Base-by-base conservation (phyloP, 2,329 filamentous ascomycete species). In the Colletotrichum gigasporum region DNA sequence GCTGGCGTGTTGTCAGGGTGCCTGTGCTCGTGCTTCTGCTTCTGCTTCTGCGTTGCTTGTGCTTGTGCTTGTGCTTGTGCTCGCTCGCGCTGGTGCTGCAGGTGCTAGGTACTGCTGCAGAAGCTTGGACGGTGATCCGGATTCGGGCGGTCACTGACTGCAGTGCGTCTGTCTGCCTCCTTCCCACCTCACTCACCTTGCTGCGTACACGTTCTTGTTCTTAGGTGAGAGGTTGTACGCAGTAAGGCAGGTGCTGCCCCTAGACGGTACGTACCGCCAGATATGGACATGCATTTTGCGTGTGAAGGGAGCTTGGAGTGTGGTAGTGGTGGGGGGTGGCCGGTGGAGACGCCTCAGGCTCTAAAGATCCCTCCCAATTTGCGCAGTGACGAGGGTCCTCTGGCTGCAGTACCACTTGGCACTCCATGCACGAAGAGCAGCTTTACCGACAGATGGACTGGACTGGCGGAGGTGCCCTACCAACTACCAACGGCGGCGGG, bases 281-380 rank as follows among this genome's bases (percentile, higher is more conserved):
- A n/a, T 44, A 42, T 32, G 59, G 53, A 52, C 53, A 58, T 58
- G 55, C 47, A 44, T 39, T 52, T 60, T 35, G 37, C 34, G 11
- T 54, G 37, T 42, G 37, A 44, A 54, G 45, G 12, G 26, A 22
- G 16, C 24, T 16, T 22, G 18, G 37, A 18, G n/a, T 18, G 53
- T n/a, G n/a, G n/a, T n/a, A n/a, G n/a, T n/a, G n/a, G n/a, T n/a
- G n/a, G n/a, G n/a, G n/a, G n/a, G n/a, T n/a, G n/a, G n/a, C n/a
- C n/a, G 32, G 42, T 61, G 35, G 62, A n/a, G 42, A 39, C 52
- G 28, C 59, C 59, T 63, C 30, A 48, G 61, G 26, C 56, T 55
- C 41, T n/a, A 18, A 61, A 28, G 2, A 7, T 20, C 10, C 62
- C n/a, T n/a, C 47, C 28, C 48, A 65, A 55, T 37, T 30, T 54